Conservation (phyloP, 2,329 filamentous ascomycete genomes). For the Juglanconis sp. region DNA sequence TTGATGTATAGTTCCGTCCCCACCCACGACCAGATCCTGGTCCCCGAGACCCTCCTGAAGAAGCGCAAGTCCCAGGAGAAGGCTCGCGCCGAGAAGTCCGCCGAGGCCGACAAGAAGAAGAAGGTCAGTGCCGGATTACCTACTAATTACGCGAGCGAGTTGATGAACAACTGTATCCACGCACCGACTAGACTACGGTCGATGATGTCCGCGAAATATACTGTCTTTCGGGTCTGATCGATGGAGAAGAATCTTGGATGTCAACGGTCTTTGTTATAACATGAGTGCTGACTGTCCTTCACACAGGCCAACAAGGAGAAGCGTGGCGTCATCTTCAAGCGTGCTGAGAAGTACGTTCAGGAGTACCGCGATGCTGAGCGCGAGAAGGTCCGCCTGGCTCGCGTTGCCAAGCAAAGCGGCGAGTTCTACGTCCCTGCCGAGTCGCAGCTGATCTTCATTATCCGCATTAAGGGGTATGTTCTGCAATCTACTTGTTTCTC, state of each 20-base stretch:
- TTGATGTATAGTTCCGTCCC: constrained; percentile 71
- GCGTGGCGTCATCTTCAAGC: constrained; percentile 98
- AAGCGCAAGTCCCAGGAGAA: constrained; percentile 99
- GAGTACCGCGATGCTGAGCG: constrained; percentile 98
- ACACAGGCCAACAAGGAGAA: constrained; percentile 95
- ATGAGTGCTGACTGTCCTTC: constrained; percentile 23
- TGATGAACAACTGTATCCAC: constrained; percentile 86
- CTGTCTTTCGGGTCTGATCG: constrained; percentile 99
- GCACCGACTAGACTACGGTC: constrained; percentile 82
- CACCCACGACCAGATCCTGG: constrained; percentile 91
- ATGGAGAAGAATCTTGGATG: constrained; percentile 15
- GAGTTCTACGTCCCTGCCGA: constrained; percentile 93
- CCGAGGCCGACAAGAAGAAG: constrained; percentile 82
- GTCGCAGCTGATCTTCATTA: constrained; percentile 93
- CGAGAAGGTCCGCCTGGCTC: constrained; percentile 92
- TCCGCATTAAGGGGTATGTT: constrained; percentile 94
- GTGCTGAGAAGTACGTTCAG: constrained; percentile 99
- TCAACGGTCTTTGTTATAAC: constrained; percentile 30
- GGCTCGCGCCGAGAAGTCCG: constrained; percentile 83
- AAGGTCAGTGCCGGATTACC: constrained; percentile 62
- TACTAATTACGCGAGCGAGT: constrained; percentile 35
- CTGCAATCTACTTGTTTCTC: constrained; percentile 13
- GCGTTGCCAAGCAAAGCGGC: constrained; percentile 86
- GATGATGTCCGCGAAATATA: constrained; percentile 95
- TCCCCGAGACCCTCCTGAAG: constrained; percentile 99